A percentile compares a stretch with the other conserved stretches of the same genome.
Conservation (phyloP, 2,329 filamentous ascomycete species). For the Sarocladium kiliense region DNA sequence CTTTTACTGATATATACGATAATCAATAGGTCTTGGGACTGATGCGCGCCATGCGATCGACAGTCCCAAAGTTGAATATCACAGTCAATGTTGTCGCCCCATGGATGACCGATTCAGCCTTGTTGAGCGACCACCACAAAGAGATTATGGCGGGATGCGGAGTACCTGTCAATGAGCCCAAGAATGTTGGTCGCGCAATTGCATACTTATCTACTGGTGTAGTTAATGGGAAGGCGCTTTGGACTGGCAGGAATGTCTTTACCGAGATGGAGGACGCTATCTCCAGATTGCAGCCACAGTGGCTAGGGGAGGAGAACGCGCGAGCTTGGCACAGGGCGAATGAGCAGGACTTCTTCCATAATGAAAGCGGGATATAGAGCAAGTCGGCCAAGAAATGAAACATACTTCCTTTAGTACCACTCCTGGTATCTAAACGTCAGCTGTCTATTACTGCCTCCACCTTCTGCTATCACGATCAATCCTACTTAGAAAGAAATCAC, state of each 20-base stretch:
- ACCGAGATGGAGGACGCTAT: conserved; percentile 3
- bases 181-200: conserved; percentile 1
- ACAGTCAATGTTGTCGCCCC: conserved; percentile 3
- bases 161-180: neutral
- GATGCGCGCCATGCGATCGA: neutral
- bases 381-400: neutral
- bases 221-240: neutral
- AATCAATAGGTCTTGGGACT: neutral
- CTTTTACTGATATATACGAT: neutral
- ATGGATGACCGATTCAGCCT: conserved; percentile 1
- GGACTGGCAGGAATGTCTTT: neutral
- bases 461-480: neutral
- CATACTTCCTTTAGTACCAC: neutral
- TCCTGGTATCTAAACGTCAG: neutral
- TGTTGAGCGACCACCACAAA: neutral
- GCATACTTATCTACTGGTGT: neutral
- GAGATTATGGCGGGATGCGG: neutral
- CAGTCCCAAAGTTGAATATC: conserved; percentile 1
- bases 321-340: conserved; percentile 1
- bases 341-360: conserved; percentile 1
- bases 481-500: too few relatives aligned
- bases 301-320: conserved; percentile 4
- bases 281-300: neutral
- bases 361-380: conserved; percentile 1
- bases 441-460: neutral